phyloP scores from a whole-genome alignment of 2,329 filamentous ascomycete species.

The Cladosporium sphaerospermum region DNA sequence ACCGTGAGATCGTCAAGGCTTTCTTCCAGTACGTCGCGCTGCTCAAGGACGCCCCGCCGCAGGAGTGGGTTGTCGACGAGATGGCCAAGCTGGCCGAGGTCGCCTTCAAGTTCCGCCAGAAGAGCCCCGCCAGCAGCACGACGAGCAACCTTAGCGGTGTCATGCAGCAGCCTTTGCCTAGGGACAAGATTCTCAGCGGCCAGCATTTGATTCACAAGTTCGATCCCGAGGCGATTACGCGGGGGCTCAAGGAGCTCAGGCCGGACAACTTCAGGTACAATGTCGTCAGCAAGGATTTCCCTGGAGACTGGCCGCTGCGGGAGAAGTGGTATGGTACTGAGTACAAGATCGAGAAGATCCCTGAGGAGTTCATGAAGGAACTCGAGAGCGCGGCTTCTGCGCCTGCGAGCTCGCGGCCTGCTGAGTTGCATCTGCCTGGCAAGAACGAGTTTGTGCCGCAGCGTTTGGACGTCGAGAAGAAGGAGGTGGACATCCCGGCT shows the following conservation, averaged over 20 bases:
- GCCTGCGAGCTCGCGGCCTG: slow-evolving; percentile 52
- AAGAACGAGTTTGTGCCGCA: slow-evolving; percentile 95
- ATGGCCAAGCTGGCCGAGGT: slow-evolving; percentile 86
- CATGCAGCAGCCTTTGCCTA: slow-evolving; percentile 86
- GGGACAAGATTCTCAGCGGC: slow-evolving; percentile 82
- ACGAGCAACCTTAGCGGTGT: slow-evolving; percentile 76
- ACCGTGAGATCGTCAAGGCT: slow-evolving; percentile 73
- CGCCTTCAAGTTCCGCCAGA: slow-evolving; percentile 91
- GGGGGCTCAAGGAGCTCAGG: slow-evolving; percentile 65
- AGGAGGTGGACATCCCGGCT: slow-evolving; percentile 70
- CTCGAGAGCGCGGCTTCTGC: slow-evolving; percentile 45
- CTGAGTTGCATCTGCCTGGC: slow-evolving; percentile 77
- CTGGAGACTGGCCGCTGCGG: slow-evolving; percentile 76
- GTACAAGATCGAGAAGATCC: slow-evolving; percentile 76
- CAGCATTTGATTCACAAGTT: slow-evolving; percentile 72
- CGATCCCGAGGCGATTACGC: slow-evolving; percentile 66
- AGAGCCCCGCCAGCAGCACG: slow-evolving; percentile 81
- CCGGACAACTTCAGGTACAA: slow-evolving; percentile 87
- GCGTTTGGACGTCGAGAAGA: slow-evolving; percentile 90
- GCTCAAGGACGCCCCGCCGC: slow-evolving; percentile 70
- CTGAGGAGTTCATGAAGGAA: slow-evolving; percentile 65
- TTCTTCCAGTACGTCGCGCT: slow-evolving; percentile 90
- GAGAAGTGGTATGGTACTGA: slow-evolving; percentile 99
- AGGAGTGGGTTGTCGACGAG: slow-evolving; percentile 92
- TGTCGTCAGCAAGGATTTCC: slow-evolving; percentile 75